phyloP scores from a whole-genome alignment of 257 asterid species.

The Solanum sitiens region DNA sequence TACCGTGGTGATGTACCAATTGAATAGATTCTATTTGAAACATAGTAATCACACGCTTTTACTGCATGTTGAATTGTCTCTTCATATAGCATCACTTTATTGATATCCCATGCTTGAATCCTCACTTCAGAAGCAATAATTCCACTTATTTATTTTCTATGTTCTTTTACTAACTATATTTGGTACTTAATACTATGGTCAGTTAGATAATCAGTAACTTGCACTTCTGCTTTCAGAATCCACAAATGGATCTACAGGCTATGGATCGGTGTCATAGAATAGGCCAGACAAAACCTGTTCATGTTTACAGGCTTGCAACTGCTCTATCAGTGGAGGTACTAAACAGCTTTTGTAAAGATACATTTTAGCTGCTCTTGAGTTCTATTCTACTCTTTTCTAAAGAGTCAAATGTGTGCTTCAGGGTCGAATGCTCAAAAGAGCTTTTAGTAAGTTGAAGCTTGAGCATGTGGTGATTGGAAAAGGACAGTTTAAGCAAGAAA shows the following conservation, averaged over 20 bases:
- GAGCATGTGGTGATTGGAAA: slow-evolving; percentile 97
- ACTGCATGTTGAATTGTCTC: not conserved
- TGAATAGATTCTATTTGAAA: not conserved
- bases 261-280: slow-evolving; percentile 98
- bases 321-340: slow-evolving; percentile 94
- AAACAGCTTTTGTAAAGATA: not conserved
- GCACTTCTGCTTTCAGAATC: slow-evolving; percentile 52
- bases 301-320: slow-evolving; percentile 90
- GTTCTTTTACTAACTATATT: not conserved
- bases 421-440: slow-evolving; percentile 93
- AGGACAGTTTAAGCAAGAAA: slow-evolving; percentile 91
- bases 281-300: slow-evolving; percentile 99
- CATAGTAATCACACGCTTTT: not conserved
- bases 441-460: slow-evolving; percentile 89
- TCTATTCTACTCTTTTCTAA: not conserved
- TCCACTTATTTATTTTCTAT: not conserved
- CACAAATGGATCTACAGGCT: slow-evolving; percentile 98
- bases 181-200: not conserved
- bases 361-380: not conserved
- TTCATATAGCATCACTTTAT: not conserved
- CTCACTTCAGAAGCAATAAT: not conserved
- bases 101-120: not conserved
- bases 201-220: not conserved
- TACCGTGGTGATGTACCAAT: not conserved
- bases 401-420: slow-evolving; percentile 13